Conservation (phyloP, 257 asterid species). For the Ilex asprella region DNA sequence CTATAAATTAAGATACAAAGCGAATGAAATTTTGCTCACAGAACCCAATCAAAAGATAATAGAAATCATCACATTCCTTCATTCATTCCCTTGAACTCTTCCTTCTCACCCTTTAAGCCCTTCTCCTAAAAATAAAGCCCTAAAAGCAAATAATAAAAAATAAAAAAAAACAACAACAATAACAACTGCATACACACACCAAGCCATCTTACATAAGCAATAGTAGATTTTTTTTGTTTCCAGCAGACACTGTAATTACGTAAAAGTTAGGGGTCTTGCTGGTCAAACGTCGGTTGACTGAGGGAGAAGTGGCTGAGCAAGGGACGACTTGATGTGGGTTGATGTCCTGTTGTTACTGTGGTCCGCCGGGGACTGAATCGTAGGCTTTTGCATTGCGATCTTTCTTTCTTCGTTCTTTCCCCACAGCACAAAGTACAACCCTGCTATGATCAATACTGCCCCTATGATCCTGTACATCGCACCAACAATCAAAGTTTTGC, state of each 20-base stretch:
- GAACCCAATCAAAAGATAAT: constrained; percentile 21
- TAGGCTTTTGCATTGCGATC: constrained; percentile 29
- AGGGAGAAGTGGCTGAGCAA: constrained; percentile 73
- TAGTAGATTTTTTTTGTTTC: constrained; percentile 3
- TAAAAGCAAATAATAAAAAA: constrained; percentile 2
- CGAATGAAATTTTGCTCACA: too few species aligned
- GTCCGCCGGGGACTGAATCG: constrained; percentile 53
- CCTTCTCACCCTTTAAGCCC: constrained; percentile 15
- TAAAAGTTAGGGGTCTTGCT: constrained; percentile 18
- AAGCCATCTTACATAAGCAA: constrained; percentile 31
- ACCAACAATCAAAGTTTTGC: background rate
- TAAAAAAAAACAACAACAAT: constrained; percentile 16
- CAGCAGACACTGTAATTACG: constrained; percentile 19
- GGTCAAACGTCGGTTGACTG: constrained; percentile 66
- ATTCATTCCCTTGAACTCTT: constrained; percentile 11
- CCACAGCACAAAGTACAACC: constrained; percentile 89
- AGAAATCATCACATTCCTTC: constrained; percentile 34
- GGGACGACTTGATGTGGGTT: constrained; percentile 61
- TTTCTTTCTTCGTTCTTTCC: constrained; percentile 87
- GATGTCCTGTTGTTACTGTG: constrained; percentile 36
- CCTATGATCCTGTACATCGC: constrained; percentile 67
- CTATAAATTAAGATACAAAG: too few species aligned
- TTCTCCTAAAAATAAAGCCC: too few species aligned
- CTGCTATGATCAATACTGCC: constrained; percentile 72
- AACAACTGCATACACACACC: constrained; percentile 40